Conservation (phyloP, 805 yeast genomes). For the Komagataella ulmi region DNA sequence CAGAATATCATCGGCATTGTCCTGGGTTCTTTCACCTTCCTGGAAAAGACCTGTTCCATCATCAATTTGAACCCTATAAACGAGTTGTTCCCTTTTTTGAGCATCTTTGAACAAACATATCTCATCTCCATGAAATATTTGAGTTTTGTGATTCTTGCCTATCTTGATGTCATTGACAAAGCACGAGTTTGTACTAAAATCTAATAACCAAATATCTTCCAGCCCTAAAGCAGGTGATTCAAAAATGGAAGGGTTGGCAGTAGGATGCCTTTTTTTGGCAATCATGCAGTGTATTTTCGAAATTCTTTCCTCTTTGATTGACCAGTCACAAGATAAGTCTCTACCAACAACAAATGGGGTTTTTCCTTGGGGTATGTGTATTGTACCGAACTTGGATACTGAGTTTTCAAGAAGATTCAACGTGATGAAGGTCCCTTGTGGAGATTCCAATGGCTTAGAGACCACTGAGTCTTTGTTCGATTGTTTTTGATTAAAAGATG, state of each 20-base stretch:
- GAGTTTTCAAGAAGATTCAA: constrained; percentile 39
- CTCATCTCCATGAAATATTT: constrained; percentile 51
- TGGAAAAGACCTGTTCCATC: constrained; percentile 56
- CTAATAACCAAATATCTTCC: constrained; percentile 71
- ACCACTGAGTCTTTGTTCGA: constrained; percentile 59
- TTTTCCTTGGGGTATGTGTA: constrained; percentile 54
- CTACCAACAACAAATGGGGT: constrained; percentile 68
- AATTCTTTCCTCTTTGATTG: constrained; percentile 58
- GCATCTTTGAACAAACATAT: constrained; percentile 56
- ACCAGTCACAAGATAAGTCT: constrained; percentile 43
- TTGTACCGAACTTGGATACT: constrained; percentile 25
- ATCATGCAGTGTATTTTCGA: constrained; percentile 78
- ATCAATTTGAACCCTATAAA: constrained; percentile 36
- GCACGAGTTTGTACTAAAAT: constrained; percentile 71
- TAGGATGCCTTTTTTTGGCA: constrained; percentile 47
- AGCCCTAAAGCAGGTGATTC: constrained; percentile 63
- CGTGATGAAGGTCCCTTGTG: constrained; percentile 51
- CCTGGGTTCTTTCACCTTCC: constrained; percentile 22
- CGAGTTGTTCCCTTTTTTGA: constrained; percentile 33
- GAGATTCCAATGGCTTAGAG: constrained; percentile 32
- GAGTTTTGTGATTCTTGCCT: constrained; percentile 49
- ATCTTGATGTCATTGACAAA: constrained; percentile 46
- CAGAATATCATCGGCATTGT: not conserved
- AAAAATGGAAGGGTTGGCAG: constrained; percentile 33
- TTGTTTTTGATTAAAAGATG: constrained; percentile 15